Evolutionary conservation across 2,329 filamentous ascomycete genomes (phyloP), one percentile per base, ranked within the genome.

Genomic region (Penicillium frequentans): DNA sequence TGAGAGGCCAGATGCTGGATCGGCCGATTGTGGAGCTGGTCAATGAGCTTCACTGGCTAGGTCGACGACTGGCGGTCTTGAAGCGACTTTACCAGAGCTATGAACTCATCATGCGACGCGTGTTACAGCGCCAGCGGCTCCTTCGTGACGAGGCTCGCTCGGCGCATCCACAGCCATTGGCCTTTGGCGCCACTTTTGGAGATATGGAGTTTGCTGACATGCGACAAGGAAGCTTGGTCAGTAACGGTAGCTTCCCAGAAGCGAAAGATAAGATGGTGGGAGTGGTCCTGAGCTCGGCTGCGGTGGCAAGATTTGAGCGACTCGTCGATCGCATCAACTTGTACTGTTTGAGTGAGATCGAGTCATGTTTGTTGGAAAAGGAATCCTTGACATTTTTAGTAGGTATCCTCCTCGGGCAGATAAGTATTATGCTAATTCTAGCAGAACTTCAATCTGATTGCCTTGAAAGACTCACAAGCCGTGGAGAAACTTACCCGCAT

Each of bases 381-480:
- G 86, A 88, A 26, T 85, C 85, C 0, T 76, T 92, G 26, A 86
- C 89, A 3, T 83, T 84, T 60, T 85, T 90, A 69, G 87, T 88
- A 72, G 68, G 80, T 66, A 33, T 53, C 16, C 9, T 29, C 5
- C 29, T 27, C 9, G 3, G n/a, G 24, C 8, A 11, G 13, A 16
- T 6, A 37, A 13, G 33, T 21, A 7, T 1, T 10, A 23, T 42
- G 19, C 60, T 68, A 31, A 66, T 24, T 13, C 5, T 31, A 1
- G 9, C 9, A 90, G 86, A 91, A 91, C 70, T 91, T 91, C 79
- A 90, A 89, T 70, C 81, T 92, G 61, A 90, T 89, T 56, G 85
- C 88, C 19, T 85, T 91, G 67, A 90, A 89, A 69, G 88, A 91
- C 71, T 90, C 88, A 0, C 83, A 86, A 61, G 84, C 86, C 4